phyloP scores from a whole-genome alignment of 106 monocot genomes.

The Amphibolis antarctica region DNA sequence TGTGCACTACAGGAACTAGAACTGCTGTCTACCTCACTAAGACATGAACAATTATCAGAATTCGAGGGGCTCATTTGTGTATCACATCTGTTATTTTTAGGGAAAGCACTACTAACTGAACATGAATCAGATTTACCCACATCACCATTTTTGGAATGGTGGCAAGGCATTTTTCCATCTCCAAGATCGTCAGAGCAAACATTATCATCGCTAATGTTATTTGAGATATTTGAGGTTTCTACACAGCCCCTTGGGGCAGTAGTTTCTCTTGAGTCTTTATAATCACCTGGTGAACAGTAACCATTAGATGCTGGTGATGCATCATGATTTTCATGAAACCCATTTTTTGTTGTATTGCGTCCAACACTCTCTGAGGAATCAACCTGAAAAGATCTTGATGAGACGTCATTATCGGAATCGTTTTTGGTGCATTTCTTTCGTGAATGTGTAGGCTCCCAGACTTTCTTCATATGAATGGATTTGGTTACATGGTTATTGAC shows the following conservation, averaged over 20 bases:
- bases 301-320: not conserved
- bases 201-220: not conserved
- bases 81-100: slow-evolving; percentile 14
- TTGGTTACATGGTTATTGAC: slow-evolving; percentile 3
- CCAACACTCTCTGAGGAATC: slow-evolving; percentile 8
- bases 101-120: slow-evolving; percentile 5
- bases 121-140: slow-evolving; percentile 16
- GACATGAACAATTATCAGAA: slow-evolving; percentile 64
- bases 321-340: slow-evolving; percentile 7
- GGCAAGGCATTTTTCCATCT: slow-evolving; percentile 1
- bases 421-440: slow-evolving; percentile 29
- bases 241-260: slow-evolving; percentile 1
- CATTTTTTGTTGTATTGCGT: slow-evolving; percentile 3
- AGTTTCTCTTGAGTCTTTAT: slow-evolving; percentile 1
- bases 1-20: slow-evolving; percentile 41
- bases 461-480: slow-evolving; percentile 28
- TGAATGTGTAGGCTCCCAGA: slow-evolving; percentile 63
- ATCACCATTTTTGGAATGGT: slow-evolving; percentile 9
- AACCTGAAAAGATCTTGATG: slow-evolving; percentile 1
- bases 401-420: slow-evolving; percentile 14
- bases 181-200: slow-evolving; percentile 9
- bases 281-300: slow-evolving; percentile 6
- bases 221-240: slow-evolving; percentile 6
- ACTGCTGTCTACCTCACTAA: slow-evolving; percentile 50
- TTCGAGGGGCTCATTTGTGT: slow-evolving; percentile 27